Percentiles rank a stretch among this genome's conserved stretches.
These are phyloP conservation scores for Veloporphyrellus conicus DNA, from an alignment of 1,284 basidiomycete genomes.

Conservation along the genomic window DNA sequence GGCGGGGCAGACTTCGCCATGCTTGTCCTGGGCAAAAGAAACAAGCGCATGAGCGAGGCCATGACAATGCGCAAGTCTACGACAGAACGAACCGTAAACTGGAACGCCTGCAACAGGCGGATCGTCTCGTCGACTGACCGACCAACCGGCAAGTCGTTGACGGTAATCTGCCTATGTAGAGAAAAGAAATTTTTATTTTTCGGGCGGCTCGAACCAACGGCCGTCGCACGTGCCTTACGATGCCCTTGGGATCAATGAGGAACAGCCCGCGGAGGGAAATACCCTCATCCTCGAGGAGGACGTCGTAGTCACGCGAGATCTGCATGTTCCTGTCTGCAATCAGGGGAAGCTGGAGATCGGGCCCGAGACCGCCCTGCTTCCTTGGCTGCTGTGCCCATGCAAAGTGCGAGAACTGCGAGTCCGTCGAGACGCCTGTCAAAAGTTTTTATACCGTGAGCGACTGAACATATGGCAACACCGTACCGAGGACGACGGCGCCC, in stretches of 20 bases:
- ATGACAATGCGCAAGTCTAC: too few relatives aligned
- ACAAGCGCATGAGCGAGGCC: too few relatives aligned
- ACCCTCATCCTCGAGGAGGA: conserved; percentile 81
- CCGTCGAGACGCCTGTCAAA: conserved; percentile 75
- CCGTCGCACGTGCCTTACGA: conserved; percentile 49
- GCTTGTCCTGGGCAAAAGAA: conserved; percentile 79
- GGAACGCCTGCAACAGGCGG: conserved; percentile 87
- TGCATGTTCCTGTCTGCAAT: conserved; percentile 68
- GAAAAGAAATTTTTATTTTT: too few relatives aligned
- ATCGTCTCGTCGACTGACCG: conserved; percentile 88
- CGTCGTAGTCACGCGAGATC: conserved; percentile 75
- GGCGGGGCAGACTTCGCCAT: conserved; percentile 87
- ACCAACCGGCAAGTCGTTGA: conserved; percentile 88
- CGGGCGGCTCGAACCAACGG: too few relatives aligned
- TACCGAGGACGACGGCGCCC: conserved; percentile 73
- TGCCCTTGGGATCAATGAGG: conserved; percentile 86
- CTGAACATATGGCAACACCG: too few relatives aligned
- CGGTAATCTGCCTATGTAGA: conserved; percentile 77
- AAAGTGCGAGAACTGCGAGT: conserved; percentile 84
- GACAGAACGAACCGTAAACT: conserved; percentile 62
- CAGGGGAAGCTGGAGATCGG: conserved; percentile 76
- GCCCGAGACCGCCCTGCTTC: conserved; percentile 82
- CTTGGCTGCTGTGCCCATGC: conserved; percentile 80
- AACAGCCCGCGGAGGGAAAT: conserved; percentile 83
- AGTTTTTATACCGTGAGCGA: too few relatives aligned